phyloP scores from a whole-genome alignment of 495 filamentous ascomycete species.

The Penicillium odoratum region DNA sequence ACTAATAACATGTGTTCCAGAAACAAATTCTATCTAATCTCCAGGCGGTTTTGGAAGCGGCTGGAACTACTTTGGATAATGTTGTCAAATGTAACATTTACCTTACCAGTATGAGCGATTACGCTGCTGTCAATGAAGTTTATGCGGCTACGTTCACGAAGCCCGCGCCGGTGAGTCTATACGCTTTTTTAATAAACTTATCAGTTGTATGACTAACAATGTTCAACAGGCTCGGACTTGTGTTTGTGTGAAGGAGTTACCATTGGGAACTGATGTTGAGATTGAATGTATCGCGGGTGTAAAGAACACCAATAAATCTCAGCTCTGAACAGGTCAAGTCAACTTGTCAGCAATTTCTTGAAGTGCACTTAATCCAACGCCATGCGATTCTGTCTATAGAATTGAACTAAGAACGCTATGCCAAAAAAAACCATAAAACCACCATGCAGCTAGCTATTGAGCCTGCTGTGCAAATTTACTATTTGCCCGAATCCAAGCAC shows the following conservation, averaged over 20 bases:
- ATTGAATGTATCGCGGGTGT: constrained; percentile 55
- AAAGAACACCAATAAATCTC: background rate
- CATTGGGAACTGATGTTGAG: constrained; percentile 66
- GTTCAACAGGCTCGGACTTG: constrained; percentile 55
- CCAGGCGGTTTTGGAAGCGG: constrained; percentile 62
- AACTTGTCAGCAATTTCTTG: background rate
- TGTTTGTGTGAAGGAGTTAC: constrained; percentile 65
- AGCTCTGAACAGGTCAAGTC: background rate
- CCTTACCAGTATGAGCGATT: constrained; percentile 68
- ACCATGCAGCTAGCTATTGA: background rate
- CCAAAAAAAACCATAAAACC: background rate
- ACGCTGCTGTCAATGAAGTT: constrained; percentile 60
- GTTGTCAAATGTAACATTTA: constrained; percentile 73
- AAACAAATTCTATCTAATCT: constrained; percentile 60
- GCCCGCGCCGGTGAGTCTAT: constrained; percentile 46
- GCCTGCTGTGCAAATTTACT: constrained; percentile 13
- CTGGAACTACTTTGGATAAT: constrained; percentile 59
- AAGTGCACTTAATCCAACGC: background rate
- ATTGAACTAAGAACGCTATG: background rate
- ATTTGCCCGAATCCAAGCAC: constrained; percentile 23
- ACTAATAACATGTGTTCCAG: constrained; percentile 14
- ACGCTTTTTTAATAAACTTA: background rate
- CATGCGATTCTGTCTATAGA: background rate
- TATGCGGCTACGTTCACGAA: constrained; percentile 55
- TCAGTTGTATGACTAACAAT: background rate